These are phyloP conservation scores for Irpex sp. DNA, from an alignment of 1,284 basidiomycete genomes.

Conservation along the genomic window DNA sequence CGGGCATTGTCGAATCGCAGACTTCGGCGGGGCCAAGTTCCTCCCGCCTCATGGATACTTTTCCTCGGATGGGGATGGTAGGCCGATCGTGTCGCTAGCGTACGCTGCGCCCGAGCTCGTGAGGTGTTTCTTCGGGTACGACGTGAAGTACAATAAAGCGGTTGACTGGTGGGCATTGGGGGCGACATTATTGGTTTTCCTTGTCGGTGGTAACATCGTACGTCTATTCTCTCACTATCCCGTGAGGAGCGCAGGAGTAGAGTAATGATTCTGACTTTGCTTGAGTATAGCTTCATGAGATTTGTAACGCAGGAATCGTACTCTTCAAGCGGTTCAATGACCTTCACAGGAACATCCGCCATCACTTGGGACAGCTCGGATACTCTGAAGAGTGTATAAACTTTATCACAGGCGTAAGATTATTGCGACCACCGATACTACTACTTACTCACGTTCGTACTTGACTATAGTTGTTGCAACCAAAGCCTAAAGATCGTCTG, in stretches of 20 bases:
- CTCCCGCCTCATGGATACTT: slow-evolving; percentile 2
- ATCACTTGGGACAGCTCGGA: neutral
- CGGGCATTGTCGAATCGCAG: slow-evolving; percentile 60
- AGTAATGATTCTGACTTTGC: no score
- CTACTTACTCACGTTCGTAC: neutral
- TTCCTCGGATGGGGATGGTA: neutral
- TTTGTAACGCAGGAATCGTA: neutral
- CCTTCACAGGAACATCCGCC: neutral
- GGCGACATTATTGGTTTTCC: slow-evolving; percentile 9
- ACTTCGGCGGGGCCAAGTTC: slow-evolving; percentile 43
- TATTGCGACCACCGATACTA: neutral
- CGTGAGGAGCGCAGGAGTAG: neutral
- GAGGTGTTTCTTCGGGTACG: neutral
- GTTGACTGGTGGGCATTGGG: slow-evolving; percentile 25
- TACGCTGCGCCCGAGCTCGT: slow-evolving; percentile 24
- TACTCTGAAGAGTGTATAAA: neutral
- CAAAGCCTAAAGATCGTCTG: neutral
- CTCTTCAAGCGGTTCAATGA: neutral
- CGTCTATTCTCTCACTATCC: neutral
- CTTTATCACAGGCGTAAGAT: neutral
- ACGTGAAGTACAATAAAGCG: slow-evolving; percentile 13
- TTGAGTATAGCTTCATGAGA: neutral
- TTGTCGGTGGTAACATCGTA: slow-evolving; percentile 4
- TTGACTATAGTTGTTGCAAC: neutral
- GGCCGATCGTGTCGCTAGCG: slow-evolving; percentile 12